These are phyloP conservation scores for Asparagopsis taxiformis DNA, from an alignment of 31 red algal species.

Conservation along the genomic window DNA sequence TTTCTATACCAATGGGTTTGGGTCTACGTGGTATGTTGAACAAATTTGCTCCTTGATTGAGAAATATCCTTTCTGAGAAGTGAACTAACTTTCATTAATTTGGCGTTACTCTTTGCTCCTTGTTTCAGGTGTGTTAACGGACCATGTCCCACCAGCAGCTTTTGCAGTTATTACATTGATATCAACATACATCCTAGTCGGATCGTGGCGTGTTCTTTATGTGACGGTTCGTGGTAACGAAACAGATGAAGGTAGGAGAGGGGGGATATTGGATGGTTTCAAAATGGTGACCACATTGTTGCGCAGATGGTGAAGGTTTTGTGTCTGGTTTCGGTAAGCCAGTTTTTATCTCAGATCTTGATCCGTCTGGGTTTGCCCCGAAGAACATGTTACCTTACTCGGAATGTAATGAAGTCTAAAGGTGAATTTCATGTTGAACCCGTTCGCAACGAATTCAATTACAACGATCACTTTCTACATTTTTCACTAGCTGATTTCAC, in stretches of 20 bases:
- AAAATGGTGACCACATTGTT: conserved; percentile 80
- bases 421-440: not conserved
- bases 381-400: not conserved
- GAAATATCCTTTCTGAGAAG: not conserved
- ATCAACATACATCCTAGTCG: conserved; percentile 67
- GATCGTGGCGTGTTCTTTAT: conserved; percentile 71
- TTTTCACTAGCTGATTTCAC: conserved; percentile 35
- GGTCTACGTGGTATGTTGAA: conserved; percentile 58
- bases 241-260: conserved; percentile 49
- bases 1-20: conserved; percentile 66
- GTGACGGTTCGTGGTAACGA: conserved; percentile 57
- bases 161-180: conserved; percentile 69
- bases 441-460: not conserved
- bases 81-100: not conserved
- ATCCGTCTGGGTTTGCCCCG: not conserved
- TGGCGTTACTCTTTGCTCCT: not conserved
- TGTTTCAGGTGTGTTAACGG: conserved; percentile 47
- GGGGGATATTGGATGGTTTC: conserved; percentile 59
- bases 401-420: not conserved
- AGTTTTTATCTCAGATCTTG: not conserved
- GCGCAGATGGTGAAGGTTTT: conserved; percentile 63
- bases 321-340: not conserved
- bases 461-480: too few species aligned
- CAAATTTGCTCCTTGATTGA: not conserved
- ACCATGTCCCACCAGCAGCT: conserved; percentile 65